Conservation (phyloP, 202 grass and related monocot species). For the Zoysia matrella region DNA sequence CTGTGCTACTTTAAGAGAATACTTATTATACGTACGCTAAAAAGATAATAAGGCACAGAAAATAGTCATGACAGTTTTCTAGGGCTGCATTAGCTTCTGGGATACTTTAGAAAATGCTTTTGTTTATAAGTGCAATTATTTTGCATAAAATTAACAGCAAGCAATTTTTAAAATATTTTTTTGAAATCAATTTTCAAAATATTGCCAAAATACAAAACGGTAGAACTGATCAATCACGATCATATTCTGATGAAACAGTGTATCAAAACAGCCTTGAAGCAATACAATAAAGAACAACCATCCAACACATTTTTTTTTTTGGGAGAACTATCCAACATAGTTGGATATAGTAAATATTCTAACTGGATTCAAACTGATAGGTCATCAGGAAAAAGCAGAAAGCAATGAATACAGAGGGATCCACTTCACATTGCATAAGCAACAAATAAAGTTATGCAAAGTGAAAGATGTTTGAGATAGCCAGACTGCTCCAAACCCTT, state of each 20-base stretch:
- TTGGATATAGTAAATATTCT: constrained; percentile 5
- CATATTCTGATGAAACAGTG: neutral
- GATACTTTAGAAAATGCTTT: neutral
- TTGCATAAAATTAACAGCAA: neutral
- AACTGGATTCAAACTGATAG: neutral
- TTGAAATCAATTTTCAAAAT: neutral
- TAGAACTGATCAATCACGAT: neutral
- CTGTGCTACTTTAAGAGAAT: neutral
- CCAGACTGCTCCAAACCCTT: neutral
- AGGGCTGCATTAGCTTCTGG: neutral
- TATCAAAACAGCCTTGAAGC: neutral
- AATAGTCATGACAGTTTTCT: neutral
- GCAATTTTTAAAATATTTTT: neutral
- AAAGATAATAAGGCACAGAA: neutral
- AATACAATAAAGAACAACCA: neutral
- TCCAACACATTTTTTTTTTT: no score
- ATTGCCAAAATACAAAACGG: neutral
- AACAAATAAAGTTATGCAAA: neutral
- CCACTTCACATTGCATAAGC: neutral
- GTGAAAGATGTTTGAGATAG: neutral
- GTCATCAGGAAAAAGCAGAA: constrained; percentile 16
- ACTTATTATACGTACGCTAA: neutral
- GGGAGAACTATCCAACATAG: neutral
- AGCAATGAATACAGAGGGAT: neutral
- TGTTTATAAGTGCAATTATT: neutral